Base-by-base conservation (phyloP, 192 early-diverging fungal genomes). In the Coemansia biformis region DNA sequence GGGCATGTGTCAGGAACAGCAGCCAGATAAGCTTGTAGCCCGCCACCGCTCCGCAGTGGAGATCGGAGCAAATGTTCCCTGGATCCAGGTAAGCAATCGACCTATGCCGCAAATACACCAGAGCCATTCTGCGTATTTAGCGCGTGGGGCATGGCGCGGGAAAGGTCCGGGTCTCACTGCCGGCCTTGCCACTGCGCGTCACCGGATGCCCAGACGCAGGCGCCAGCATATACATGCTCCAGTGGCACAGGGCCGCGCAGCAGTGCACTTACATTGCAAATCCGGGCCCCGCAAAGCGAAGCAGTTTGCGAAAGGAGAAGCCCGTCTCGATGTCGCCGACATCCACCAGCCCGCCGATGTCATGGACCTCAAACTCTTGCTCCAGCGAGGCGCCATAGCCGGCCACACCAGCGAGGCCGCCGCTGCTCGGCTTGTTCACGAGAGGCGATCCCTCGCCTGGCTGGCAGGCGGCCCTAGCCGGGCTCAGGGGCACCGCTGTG, bases 71-170 rank as follows among this genome's bases (percentile, higher is more conserved):
- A 8, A 86, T 61, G 39, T 86, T 86, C 8, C 83, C 83, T 12
- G 83, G 83, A 43, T 86, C 83, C 29, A 86, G 50, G 31, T 86
- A 86, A 16, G 83, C 83, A 51, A 86, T 82, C 7, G 80, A 69
- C 67, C 67, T 71, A 71, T 26, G 24, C 24, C 3, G 2, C 24
- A 5, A 6, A 2, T 2, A 2, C 24, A 26, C 6, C 24, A 26
- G 24, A 2, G 24, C 24, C 24, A 26, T 6, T 5, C 24, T 5
- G 24, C 24, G 6, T 2, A 6, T 26, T 26, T 26, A 30, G 29
- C 8, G 29, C 29, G 10, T 9, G 29, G 26, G 26, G 26, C 4
- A 28, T 3, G 26, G 26, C 26, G 26, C 26, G n/a, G n/a, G n/a
- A n/a, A n/a, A n/a, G n/a, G n/a, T n/a, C n/a, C n/a, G n/a, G n/a